Evolutionary conservation across 2,329 filamentous ascomycete genomes (phyloP).

Genomic region (Colletotrichum sp.): DNA sequence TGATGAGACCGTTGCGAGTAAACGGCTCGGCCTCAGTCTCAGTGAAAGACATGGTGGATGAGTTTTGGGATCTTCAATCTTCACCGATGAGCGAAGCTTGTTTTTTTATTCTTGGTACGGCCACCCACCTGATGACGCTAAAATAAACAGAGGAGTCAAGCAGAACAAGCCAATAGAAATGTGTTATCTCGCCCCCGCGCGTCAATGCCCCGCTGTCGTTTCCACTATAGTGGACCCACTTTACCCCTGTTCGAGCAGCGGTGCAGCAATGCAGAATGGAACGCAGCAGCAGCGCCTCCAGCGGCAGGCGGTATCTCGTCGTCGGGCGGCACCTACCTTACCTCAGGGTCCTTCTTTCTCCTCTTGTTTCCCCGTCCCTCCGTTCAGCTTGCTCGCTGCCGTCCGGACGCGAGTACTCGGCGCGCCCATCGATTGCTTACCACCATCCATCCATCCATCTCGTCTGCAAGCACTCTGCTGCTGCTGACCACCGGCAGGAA

Average conservation of each 20-base stretch:
- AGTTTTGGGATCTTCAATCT: neutral
- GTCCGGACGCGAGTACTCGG: neutral
- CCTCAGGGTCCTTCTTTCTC: constrained; percentile 2
- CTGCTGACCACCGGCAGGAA: neutral
- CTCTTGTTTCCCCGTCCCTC: neutral
- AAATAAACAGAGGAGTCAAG: neutral
- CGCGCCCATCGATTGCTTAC: neutral
- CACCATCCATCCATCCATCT: neutral
- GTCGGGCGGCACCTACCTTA: constrained; percentile 8
- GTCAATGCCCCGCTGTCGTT: neutral
- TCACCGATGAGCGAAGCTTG: neutral
- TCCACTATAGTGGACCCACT: constrained; percentile 9
- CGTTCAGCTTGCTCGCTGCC: neutral
- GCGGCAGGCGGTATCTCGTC: neutral
- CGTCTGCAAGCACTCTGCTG: neutral
- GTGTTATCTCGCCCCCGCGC: constrained; percentile 1
- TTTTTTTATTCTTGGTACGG: neutral
- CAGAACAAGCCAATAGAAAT: neutral
- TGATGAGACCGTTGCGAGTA: too few relatives aligned
- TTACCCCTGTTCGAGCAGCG: constrained; percentile 9
- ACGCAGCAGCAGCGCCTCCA: neutral
- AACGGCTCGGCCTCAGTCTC: neutral
- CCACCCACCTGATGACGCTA: neutral
- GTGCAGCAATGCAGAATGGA: neutral
- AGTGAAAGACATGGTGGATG: neutral